These are phyloP conservation scores for Kluyveromyces lactis DNA, from an alignment of 805 yeast species.

Conservation along the genomic window DNA sequence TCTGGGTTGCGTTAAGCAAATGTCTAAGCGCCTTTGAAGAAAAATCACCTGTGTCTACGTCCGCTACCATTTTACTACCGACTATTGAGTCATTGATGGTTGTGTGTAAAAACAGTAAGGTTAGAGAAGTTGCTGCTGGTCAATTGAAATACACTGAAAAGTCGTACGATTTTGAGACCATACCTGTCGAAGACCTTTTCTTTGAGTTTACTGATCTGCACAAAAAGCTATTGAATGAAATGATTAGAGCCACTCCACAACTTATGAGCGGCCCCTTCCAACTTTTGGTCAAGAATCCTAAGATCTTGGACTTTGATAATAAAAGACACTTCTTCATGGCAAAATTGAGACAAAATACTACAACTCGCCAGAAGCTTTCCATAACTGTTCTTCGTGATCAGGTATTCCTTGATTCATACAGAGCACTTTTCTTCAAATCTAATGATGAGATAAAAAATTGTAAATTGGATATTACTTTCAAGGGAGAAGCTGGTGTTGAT, in stretches of 20 bases:
- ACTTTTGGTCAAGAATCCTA: slow-evolving; percentile 78
- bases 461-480: slow-evolving; percentile 71
- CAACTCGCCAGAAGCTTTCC: slow-evolving; percentile 40
- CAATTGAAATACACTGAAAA: slow-evolving; percentile 50
- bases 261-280: slow-evolving; percentile 95
- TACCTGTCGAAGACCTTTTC: slow-evolving; percentile 71
- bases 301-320: slow-evolving; percentile 89
- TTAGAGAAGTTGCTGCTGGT: slow-evolving; percentile 41
- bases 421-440: slow-evolving; percentile 70
- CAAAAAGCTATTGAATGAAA: slow-evolving; percentile 76
- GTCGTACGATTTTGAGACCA: slow-evolving; percentile 58
- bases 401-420: slow-evolving; percentile 84
- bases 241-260: slow-evolving; percentile 86
- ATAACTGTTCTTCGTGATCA: slow-evolving; percentile 77
- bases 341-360: slow-evolving; percentile 46
- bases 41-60: slow-evolving; percentile 44
- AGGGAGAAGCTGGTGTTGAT: slow-evolving; percentile 93
- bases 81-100: slow-evolving; percentile 90
- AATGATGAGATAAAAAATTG: slow-evolving; percentile 65
- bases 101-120: slow-evolving; percentile 79
- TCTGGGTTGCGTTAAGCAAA: slow-evolving; percentile 82
- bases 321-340: slow-evolving; percentile 80
- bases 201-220: slow-evolving; percentile 85
- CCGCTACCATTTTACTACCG: slow-evolving; percentile 78
- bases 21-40: slow-evolving; percentile 58